Evolutionary conservation across 164 flowering plant species (phyloP).

Genomic region (Sedum album): DNA sequence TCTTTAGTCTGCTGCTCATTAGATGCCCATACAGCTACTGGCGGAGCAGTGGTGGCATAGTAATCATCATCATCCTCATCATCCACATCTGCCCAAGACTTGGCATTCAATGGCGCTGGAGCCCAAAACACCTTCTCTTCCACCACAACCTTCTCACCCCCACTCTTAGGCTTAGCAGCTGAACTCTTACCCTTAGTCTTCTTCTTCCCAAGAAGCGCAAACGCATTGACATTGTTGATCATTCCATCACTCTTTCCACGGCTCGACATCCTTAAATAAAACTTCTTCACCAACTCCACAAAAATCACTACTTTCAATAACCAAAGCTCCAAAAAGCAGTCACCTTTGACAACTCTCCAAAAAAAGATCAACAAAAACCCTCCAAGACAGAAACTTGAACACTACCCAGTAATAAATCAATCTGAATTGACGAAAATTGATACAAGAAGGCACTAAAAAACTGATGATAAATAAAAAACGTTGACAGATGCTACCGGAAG

Average conservation of each 20-base stretch:
- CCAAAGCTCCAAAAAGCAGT: background rate
- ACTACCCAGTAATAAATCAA: background rate
- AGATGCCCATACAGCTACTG: slow-evolving; percentile 37
- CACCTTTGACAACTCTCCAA: background rate
- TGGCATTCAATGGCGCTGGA: slow-evolving; percentile 52
- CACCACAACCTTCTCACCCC: slow-evolving; percentile 19
- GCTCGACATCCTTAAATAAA: background rate
- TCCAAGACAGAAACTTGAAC: background rate
- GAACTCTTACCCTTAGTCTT: slow-evolving; percentile 22
- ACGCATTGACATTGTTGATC: slow-evolving; percentile 42
- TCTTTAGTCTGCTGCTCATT: no score
- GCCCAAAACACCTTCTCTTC: slow-evolving; percentile 66
- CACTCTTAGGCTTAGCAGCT: slow-evolving; percentile 14
- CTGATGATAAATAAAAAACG: background rate
- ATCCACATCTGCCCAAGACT: slow-evolving; percentile 91
- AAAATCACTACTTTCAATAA: background rate
- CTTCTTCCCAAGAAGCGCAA: slow-evolving; percentile 61
- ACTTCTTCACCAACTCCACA: no score
- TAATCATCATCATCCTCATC: slow-evolving; percentile 88
- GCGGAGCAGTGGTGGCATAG: slow-evolving; percentile 63
- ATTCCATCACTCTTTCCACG: slow-evolving; percentile 40
- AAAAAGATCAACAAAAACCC: background rate
- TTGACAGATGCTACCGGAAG: background rate
- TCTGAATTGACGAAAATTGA: background rate
- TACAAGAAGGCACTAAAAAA: no score